These are phyloP conservation scores for Rhizopogon rudus DNA, from an alignment of 768 basidiomycete genomes.

Conservation along the genomic window DNA sequence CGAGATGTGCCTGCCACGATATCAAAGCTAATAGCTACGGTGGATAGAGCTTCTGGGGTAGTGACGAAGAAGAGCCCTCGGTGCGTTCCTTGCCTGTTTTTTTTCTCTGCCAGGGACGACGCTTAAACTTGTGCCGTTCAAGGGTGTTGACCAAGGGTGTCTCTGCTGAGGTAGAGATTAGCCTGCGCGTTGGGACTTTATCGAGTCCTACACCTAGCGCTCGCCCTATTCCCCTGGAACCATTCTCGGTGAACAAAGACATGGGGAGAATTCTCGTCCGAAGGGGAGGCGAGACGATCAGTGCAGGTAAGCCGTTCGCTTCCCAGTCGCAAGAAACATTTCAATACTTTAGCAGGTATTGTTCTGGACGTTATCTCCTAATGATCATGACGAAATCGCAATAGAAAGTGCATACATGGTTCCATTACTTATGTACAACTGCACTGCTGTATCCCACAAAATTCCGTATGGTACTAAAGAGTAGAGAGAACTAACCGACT, in stretches of 20 bases:
- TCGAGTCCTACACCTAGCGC: constrained; percentile 40
- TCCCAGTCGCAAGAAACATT: neutral
- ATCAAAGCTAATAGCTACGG: constrained; percentile 67
- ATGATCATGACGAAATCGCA: neutral
- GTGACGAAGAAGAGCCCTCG: constrained; percentile 77
- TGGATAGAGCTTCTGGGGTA: constrained; percentile 75
- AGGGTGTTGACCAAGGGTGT: constrained; percentile 83
- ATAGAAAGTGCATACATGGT: constrained; percentile 1
- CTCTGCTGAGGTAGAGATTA: constrained; percentile 85
- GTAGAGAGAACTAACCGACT: neutral
- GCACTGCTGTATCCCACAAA: constrained; percentile 7
- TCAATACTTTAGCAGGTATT: constrained; percentile 32
- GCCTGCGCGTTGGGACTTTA: constrained; percentile 53
- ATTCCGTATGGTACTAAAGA: neutral
- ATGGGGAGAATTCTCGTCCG: constrained; percentile 92
- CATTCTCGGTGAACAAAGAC: constrained; percentile 85
- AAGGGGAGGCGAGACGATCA: constrained; percentile 90
- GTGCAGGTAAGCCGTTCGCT: constrained; percentile 57
- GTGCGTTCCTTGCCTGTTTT: constrained; percentile 34
- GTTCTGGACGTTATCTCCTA: constrained; percentile 34
- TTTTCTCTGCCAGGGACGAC: neutral
- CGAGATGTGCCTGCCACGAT: constrained; percentile 88
- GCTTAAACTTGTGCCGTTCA: constrained; percentile 4
- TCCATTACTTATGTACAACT: constrained; percentile 12
- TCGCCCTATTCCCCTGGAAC: constrained; percentile 78